Evolutionary conservation across 1,139 yeast genomes (phyloP), one percentile per base, ranked within the genome.

Genomic region (Diutina ranongensis): DNA sequence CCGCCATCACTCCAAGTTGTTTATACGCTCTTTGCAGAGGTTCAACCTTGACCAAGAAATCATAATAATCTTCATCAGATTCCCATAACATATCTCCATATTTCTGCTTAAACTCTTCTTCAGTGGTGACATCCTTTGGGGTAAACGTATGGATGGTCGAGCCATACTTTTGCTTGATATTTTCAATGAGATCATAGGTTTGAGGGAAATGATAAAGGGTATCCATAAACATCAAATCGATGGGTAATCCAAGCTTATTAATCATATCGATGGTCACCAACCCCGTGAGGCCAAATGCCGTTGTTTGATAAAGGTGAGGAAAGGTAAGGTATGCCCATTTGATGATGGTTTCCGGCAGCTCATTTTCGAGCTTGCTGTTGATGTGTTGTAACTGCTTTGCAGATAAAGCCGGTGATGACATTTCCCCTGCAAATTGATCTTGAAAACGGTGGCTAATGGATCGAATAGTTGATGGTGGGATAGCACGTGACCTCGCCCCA

Each of bases 241-340:
- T 72, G 1, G 80, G 72, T 53, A 72, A 71, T 13, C 58, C 48
- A 4, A 49, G 44, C 57, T 79, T 78, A n/a, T 84, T 72, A 38
- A 89, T 65, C 74, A 89, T 83, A 60, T 89, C 97, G 33, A 86
- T 69, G 13, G 92, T 88, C 21, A 83, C 95, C 49, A 89, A 65
- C 0, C 98, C 98, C 1, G 96, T 85, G 40, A 92, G 71, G 0
- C 98, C 98, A 63, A 89, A 87, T 1, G 97, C 97, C 0, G 97
- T 87, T 2, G 96, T 88, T 62, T 92, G 98, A 58, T 63, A 88
- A 32, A 92, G 68, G 34, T 78, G 72, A 4, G 96, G 96, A 56
- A 89, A 80, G 0, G 95, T 86, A 25, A 74, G 62, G 25, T 83
- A 66, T 1, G 96, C 78, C 97, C 97, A 92, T 57, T 71, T 68